phyloP scores from a whole-genome alignment of 2,329 filamentous ascomycete species.

The Alternaria gaisen region DNA sequence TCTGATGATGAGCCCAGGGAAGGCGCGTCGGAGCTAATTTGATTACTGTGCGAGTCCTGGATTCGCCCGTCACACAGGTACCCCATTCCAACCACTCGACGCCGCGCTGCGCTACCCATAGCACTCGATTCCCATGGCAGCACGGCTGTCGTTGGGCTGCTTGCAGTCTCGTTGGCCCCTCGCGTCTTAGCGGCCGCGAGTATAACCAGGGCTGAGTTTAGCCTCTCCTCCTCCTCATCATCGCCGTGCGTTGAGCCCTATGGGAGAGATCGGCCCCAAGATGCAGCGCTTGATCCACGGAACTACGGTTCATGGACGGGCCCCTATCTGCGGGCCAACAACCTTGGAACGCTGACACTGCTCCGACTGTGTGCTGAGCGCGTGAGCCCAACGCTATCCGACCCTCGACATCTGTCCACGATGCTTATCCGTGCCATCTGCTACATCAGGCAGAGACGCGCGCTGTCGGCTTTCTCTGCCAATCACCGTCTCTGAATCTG shows the following conservation, averaged over 20 bases:
- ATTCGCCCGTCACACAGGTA: slow-evolving; percentile 30
- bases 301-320: slow-evolving; percentile 24
- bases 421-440: slow-evolving; percentile 14
- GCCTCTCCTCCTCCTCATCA: slow-evolving; percentile 3
- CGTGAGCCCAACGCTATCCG: slow-evolving; percentile 7
- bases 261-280: slow-evolving; percentile 18
- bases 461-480: slow-evolving; percentile 17
- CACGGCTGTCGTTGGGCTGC: slow-evolving; percentile 1
- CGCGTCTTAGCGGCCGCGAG: slow-evolving; percentile 7
- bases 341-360: slow-evolving; percentile 2
- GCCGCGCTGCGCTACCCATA: slow-evolving; percentile 2
- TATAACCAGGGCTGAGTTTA: slow-evolving; percentile 14
- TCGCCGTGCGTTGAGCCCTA: slow-evolving; percentile 17
- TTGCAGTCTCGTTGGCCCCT: slow-evolving; percentile 1
- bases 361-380: slow-evolving; percentile 2
- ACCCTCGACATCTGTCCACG: not conserved
- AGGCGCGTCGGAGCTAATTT: slow-evolving; percentile 33
- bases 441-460: slow-evolving; percentile 29
- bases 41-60: slow-evolving; percentile 26
- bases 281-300: slow-evolving; percentile 22
- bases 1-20: slow-evolving; percentile 14
- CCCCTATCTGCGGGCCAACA: slow-evolving; percentile 6
- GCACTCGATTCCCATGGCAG: not conserved
- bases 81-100: slow-evolving; percentile 6
- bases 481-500: slow-evolving; percentile 17